Evolutionary conservation across 2,329 filamentous ascomycete genomes (phyloP).

Genomic region (Colletotrichum sp.): DNA sequence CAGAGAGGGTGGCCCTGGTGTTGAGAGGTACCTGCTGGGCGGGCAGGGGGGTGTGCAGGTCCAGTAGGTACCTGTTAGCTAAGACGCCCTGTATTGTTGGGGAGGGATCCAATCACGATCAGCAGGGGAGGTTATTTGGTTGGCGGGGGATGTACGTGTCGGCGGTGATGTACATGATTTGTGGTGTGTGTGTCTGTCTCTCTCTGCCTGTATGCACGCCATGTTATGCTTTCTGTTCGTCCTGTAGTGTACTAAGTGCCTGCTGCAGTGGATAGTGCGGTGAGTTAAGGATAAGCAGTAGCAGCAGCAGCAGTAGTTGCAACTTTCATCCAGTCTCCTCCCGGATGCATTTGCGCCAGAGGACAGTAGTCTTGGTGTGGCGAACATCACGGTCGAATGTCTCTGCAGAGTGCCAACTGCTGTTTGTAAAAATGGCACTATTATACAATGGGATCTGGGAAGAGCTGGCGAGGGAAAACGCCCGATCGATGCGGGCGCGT

Average conservation of each 20-base stretch:
- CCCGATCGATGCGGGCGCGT: conserved; percentile 11
- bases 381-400: not conserved
- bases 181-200: not conserved
- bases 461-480: not conserved
- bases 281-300: not conserved
- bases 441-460: not conserved
- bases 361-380: not conserved
- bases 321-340: not conserved
- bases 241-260: not conserved
- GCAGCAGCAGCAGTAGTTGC: not conserved
- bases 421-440: not conserved
- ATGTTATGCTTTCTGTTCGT: not conserved
- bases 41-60: not conserved
- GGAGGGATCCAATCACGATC: conserved; percentile 20
- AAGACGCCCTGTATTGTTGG: conserved; percentile 11
- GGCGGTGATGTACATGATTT: not conserved
- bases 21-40: not conserved
- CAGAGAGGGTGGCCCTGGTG: not conserved
- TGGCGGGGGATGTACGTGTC: conserved; percentile 9
- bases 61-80: not conserved
- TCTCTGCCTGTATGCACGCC: not conserved
- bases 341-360: not conserved
- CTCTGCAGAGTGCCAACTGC: too few relatives aligned
- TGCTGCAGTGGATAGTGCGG: not conserved
- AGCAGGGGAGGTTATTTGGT: conserved; percentile 2